A percentile compares a stretch with the other conserved stretches of the same genome.
These are phyloP conservation scores for Fusarium sp. DNA, from an alignment of 2,329 filamentous ascomycete genomes.

Conservation along the genomic window DNA sequence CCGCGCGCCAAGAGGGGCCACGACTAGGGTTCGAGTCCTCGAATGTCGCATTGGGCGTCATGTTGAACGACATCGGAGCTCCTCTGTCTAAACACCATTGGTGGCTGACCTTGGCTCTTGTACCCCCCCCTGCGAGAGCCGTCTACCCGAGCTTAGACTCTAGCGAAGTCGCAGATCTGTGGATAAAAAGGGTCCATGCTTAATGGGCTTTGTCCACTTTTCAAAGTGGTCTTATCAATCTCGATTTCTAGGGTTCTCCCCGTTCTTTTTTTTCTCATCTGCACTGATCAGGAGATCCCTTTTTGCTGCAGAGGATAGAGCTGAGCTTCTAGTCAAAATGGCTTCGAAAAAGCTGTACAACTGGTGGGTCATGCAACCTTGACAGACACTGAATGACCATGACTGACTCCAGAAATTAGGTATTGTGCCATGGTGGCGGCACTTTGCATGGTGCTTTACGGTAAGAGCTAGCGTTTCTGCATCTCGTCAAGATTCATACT, in stretches of 20 bases:
- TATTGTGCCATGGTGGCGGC: slow-evolving; percentile 60
- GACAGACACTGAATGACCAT: too few species aligned
- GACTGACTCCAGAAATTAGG: not conserved
- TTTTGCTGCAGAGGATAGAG: not conserved
- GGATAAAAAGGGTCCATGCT: slow-evolving; percentile 8
- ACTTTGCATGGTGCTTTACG: slow-evolving; percentile 78
- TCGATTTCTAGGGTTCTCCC: not conserved
- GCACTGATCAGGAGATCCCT: not conserved
- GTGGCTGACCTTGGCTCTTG: not conserved
- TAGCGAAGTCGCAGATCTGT: slow-evolving; percentile 1
- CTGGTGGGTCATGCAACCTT: not conserved
- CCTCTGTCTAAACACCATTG: not conserved
- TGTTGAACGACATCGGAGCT: not conserved
- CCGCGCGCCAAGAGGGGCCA: not conserved
- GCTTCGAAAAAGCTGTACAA: slow-evolving; percentile 10
- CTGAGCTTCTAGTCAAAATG: not conserved
- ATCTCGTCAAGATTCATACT: not conserved
- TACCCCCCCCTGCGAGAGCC: not conserved
- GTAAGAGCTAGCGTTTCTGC: slow-evolving; percentile 40
- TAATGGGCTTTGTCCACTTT: not conserved
- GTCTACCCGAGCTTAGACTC: not conserved
- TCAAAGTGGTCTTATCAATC: not conserved
- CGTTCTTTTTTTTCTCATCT: not conserved
- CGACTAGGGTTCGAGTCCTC: not conserved
- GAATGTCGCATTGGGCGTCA: not conserved